These are phyloP conservation scores for Protea cynaroides DNA, from an alignment of 164 flowering plant genomes.

Conservation along the genomic window DNA sequence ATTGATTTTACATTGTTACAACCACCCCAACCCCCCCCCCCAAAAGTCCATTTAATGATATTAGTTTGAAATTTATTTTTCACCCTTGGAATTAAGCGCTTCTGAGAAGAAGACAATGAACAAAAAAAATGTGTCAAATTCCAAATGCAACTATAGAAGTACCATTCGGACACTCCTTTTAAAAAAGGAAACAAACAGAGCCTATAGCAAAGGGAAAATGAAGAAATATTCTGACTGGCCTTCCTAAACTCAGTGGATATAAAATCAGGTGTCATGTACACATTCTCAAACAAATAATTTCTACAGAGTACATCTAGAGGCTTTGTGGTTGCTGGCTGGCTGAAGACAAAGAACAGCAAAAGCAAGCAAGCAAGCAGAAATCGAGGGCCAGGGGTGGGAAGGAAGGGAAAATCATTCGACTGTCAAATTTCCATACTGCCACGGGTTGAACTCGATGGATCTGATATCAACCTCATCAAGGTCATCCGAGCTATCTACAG, in stretches of 20 bases:
- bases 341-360: not conserved
- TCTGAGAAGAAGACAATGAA: no score
- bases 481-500: constrained; percentile 25
- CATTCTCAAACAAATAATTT: not conserved
- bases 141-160: no score
- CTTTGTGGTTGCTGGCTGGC: not conserved
- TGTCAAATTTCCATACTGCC: constrained; percentile 48
- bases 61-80: no score
- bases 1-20: no score
- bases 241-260: not conserved
- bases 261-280: not conserved
- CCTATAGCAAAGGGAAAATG: no score
- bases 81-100: no score
- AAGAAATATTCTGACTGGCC: not conserved
- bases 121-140: no score
- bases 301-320: not conserved
- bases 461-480: constrained; percentile 23
- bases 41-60: no score
- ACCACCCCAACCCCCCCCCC: no score
- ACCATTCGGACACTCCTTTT: no score
- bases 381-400: not conserved
- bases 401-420: constrained; percentile 4
- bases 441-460: constrained; percentile 56
- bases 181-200: no score
- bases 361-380: not conserved